Conservation (phyloP, 2,329 filamentous ascomycete species). For the Plenodomus biglobosus region DNA sequence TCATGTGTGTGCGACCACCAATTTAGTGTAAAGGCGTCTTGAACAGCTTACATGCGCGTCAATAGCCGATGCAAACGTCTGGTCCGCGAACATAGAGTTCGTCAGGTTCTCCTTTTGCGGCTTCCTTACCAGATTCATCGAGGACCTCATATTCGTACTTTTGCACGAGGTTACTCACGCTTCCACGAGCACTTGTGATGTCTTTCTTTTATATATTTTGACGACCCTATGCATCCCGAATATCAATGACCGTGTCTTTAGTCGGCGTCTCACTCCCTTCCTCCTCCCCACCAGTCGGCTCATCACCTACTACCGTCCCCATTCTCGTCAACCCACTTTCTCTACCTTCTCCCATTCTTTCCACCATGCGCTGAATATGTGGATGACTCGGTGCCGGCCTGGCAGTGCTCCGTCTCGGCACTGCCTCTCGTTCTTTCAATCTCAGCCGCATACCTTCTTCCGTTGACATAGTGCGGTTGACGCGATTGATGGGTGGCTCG, state of each 20-base stretch:
- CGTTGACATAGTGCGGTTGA: conserved; percentile 28
- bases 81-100: conserved; percentile 47
- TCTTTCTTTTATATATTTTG: too few relatives aligned
- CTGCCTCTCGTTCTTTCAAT: conserved; percentile 10
- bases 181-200: conserved; percentile 39
- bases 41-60: conserved; percentile 46
- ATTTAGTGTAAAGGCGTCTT: conserved; percentile 41
- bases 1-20: conserved; percentile 46
- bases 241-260: conserved; percentile 26
- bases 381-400: conserved; percentile 26
- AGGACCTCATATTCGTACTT: conserved; percentile 47
- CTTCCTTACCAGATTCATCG: conserved; percentile 48
- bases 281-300: conserved; percentile 1
- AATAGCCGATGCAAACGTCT: conserved; percentile 47
- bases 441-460: conserved; percentile 35
- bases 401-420: conserved; percentile 9
- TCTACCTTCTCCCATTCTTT: conserved; percentile 30
- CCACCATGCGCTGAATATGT: conserved; percentile 35
- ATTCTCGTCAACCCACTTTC: conserved; percentile 28
- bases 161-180: conserved; percentile 45
- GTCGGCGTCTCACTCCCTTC: conserved; percentile 10
- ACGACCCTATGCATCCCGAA: conserved; percentile 11
- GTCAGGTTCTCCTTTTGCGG: conserved; percentile 41
- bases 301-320: conserved; percentile 18
- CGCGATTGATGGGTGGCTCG: conserved; percentile 2